Conservation (phyloP, 768 basidiomycete genomes). For the Fomitopsis serialis region DNA sequence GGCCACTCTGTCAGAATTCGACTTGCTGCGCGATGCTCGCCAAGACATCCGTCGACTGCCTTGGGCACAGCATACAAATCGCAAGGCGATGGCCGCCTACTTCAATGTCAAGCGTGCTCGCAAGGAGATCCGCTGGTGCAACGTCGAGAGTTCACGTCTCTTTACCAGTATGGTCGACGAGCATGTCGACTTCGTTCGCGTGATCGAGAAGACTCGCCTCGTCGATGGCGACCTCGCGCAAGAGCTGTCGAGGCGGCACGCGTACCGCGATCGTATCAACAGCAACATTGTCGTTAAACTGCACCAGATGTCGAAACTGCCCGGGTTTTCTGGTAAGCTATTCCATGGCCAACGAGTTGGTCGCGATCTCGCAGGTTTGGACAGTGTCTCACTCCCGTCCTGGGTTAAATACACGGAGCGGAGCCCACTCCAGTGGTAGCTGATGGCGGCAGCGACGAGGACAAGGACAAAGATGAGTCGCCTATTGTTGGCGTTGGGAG, state of each 20-base stretch:
- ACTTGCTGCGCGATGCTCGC: constrained; percentile 25
- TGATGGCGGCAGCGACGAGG: no score
- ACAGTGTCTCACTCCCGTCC: no score
- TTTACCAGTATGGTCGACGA: constrained; percentile 24
- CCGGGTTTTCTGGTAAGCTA: no score
- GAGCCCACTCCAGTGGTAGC: no score
- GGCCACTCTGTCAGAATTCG: constrained; percentile 22
- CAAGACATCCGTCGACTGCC: constrained; percentile 21
- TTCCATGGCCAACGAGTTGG: no score
- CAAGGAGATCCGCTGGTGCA: constrained; percentile 26
- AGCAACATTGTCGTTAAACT: background rate
- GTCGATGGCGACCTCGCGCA: constrained; percentile 4
- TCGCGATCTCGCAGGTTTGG: no score
- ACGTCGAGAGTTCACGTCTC: constrained; percentile 28
- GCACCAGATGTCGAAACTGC: no score
- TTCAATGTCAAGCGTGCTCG: constrained; percentile 24
- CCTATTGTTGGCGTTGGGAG: no score
- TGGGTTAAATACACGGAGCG: no score
- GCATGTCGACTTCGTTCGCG: constrained; percentile 9
- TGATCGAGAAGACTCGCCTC: background rate
- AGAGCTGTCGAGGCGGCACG: constrained; percentile 1
- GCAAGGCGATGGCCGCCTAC: constrained; percentile 22
- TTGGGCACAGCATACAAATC: constrained; percentile 35
- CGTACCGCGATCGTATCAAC: constrained; percentile 1
- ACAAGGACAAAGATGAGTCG: no score